These are phyloP conservation scores for Aspergillus sclerotiicarbonarius DNA, from an alignment of 495 filamentous ascomycete species.

Conservation along the genomic window DNA sequence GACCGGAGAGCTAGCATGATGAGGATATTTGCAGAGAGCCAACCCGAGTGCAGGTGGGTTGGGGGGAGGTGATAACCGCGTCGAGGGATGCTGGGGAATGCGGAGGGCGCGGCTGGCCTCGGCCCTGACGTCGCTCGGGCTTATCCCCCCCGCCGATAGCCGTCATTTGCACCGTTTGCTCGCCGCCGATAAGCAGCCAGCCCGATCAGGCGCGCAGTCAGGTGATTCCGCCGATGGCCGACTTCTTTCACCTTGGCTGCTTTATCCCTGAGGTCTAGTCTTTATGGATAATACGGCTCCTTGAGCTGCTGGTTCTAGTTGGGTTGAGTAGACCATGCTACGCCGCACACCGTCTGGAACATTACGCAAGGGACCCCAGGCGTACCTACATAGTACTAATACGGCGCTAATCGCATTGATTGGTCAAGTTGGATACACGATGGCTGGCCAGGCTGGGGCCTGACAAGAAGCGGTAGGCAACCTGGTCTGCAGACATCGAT, in stretches of 20 bases:
- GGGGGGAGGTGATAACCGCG: not conserved
- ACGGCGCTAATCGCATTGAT: too few relatives aligned
- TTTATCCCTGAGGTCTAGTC: too few relatives aligned
- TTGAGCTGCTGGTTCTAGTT: too few relatives aligned
- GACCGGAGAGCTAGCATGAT: constrained; percentile 29
- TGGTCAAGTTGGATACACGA: not conserved
- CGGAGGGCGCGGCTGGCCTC: constrained; percentile 40
- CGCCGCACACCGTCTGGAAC: too few relatives aligned
- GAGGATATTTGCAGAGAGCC: constrained; percentile 1
- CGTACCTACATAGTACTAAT: too few relatives aligned
- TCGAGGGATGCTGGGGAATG: constrained; percentile 25
- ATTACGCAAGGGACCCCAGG: too few relatives aligned
- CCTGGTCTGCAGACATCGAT: not conserved
- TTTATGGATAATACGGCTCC: too few relatives aligned
- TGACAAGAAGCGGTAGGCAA: not conserved
- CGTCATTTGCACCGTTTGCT: constrained; percentile 12
- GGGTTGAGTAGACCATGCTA: too few relatives aligned
- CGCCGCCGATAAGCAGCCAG: not conserved
- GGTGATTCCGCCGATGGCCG: not conserved
- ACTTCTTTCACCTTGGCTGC: too few relatives aligned
- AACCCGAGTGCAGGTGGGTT: not conserved
- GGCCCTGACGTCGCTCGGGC: constrained; percentile 22
- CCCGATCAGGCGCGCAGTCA: not conserved
- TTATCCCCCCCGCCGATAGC: constrained; percentile 23
- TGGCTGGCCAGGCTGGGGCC: not conserved